A percentile compares a stretch with the other conserved stretches of the same genome.
Conservation (phyloP, 345 rosid species). For the Arabidopsis thaliana region DNA sequence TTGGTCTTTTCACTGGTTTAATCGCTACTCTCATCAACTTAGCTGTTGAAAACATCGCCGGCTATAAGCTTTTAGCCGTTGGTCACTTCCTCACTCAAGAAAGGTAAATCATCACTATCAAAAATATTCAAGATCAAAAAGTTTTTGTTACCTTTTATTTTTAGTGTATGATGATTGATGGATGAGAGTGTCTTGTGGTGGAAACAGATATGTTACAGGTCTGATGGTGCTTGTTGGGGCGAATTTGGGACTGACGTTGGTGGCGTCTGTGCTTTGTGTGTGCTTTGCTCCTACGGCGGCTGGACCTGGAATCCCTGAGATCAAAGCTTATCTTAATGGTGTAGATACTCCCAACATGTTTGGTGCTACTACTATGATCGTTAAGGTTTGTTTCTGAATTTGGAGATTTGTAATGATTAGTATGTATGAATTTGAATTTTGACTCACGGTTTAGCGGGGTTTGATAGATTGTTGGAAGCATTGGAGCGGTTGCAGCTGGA, state of each 20-base stretch:
- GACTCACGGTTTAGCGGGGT: constrained; percentile 21
- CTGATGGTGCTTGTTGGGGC: constrained; percentile 59
- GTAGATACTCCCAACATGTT: constrained; percentile 92
- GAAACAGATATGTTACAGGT: constrained; percentile 69
- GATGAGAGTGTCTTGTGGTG: constrained; percentile 18
- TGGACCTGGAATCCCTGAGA: constrained; percentile 95
- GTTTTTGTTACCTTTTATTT: not conserved
- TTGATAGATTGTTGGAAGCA: constrained; percentile 81
- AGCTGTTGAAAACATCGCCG: constrained; percentile 89
- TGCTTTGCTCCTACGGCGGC: constrained; percentile 95
- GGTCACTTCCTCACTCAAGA: constrained; percentile 58
- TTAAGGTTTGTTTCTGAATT: constrained; percentile 63
- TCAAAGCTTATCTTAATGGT: constrained; percentile 97
- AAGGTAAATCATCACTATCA: constrained; percentile 51
- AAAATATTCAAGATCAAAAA: not conserved
- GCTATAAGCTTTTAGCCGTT: constrained; percentile 85
- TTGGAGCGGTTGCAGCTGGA: constrained; percentile 89
- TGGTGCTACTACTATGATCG: constrained; percentile 75
- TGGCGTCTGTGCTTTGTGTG: constrained; percentile 77
- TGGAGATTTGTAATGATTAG: not conserved
- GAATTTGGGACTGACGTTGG: constrained; percentile 64
- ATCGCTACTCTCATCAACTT: constrained; percentile 86
- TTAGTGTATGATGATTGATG: constrained; percentile 27
- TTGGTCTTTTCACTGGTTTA: constrained; percentile 83
- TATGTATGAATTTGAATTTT: not conserved